Evolutionary conservation across 768 basidiomycete species (phyloP).

Genomic region (Phaeolepiota aurea): DNA sequence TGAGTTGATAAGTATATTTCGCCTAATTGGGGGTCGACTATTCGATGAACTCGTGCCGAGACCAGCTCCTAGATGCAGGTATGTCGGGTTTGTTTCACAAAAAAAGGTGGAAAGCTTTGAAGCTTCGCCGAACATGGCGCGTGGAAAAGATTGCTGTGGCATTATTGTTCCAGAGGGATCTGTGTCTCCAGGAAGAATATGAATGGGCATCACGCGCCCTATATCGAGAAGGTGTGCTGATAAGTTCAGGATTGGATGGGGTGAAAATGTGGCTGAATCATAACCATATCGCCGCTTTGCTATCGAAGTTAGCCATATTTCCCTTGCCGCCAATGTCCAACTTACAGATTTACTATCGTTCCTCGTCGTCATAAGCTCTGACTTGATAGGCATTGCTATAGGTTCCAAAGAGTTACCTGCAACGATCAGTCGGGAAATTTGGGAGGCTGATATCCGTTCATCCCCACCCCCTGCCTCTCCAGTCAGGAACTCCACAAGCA

Average conservation of each 20-base stretch:
- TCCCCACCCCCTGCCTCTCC: constrained; percentile 72
- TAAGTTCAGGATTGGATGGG: constrained; percentile 66
- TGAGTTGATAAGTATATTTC: constrained; percentile 74
- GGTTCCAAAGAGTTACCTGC: constrained; percentile 83
- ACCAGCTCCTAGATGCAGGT: constrained; percentile 56
- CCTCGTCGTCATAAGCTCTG: constrained; percentile 19
- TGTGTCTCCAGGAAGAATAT: constrained; percentile 78
- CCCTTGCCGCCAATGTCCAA: background rate
- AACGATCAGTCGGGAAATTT: constrained; percentile 79
- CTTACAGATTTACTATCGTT: constrained; percentile 54
- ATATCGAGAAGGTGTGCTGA: constrained; percentile 70
- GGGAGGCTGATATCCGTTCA: constrained; percentile 57
- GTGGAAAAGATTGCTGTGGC: constrained; percentile 90
- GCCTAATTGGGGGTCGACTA: constrained; percentile 19
- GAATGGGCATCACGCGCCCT: constrained; percentile 70
- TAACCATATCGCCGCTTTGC: constrained; percentile 60
- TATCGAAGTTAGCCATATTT: constrained; percentile 5
- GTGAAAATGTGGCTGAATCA: constrained; percentile 58
- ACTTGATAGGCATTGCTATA: constrained; percentile 21
- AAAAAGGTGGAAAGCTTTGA: constrained; percentile 54
- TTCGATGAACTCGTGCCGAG: constrained; percentile 17
- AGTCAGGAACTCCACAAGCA: constrained; percentile 84
- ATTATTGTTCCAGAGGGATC: constrained; percentile 88
- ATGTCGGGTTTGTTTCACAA: constrained; percentile 86
- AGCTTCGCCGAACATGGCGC: constrained; percentile 77